Base-by-base conservation (phyloP, 164 flowering plant species). In the Platanus orientalis region DNA sequence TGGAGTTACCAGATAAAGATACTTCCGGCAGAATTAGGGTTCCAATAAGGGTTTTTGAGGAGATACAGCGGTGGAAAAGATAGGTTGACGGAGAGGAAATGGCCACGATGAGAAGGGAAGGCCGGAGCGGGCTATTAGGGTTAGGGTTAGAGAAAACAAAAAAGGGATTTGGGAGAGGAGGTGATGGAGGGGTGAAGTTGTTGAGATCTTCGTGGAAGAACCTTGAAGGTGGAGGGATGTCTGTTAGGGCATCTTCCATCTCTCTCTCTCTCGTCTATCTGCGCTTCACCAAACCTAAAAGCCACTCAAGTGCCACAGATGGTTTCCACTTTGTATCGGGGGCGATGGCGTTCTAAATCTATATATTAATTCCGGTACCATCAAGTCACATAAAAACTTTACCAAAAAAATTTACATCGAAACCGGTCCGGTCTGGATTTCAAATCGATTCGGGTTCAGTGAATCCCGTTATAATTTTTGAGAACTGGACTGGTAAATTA, bases 231-330 rank as follows among this genome's bases (percentile, higher is more conserved):
- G 90, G 93, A 3, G 90, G 88, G 32, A 77, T 63, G 61, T 85
- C 90, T 7, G 93, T 85, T 64, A 87, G 53, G 19, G 80, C 81
- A 71, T 87, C 90, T 67, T 87, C 90, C 93, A 87, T 87, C 47
- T 42, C 47, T 16, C 17, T 42, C 17, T 14, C 2, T 42, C 47
- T 42, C 17, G 7, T 32, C 39, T 32, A 4, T 32, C 39, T 9
- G 39, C n/a, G n/a, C n/a, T n/a, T n/a, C n/a, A n/a, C n/a, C n/a
- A n/a, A n/a, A n/a, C n/a, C n/a, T n/a, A n/a, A n/a, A n/a, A n/a
- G n/a, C n/a, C n/a, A n/a, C n/a, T n/a, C n/a, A n/a, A n/a, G n/a
- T n/a, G n/a, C n/a, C n/a, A n/a, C n/a, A n/a, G n/a, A n/a, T n/a
- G n/a, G n/a, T n/a, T n/a, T n/a, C n/a, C n/a, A n/a, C n/a, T n/a